Evolutionary conservation across 1,139 yeast species (phyloP).

Genomic region (Groenewaldozyma sp.): DNA sequence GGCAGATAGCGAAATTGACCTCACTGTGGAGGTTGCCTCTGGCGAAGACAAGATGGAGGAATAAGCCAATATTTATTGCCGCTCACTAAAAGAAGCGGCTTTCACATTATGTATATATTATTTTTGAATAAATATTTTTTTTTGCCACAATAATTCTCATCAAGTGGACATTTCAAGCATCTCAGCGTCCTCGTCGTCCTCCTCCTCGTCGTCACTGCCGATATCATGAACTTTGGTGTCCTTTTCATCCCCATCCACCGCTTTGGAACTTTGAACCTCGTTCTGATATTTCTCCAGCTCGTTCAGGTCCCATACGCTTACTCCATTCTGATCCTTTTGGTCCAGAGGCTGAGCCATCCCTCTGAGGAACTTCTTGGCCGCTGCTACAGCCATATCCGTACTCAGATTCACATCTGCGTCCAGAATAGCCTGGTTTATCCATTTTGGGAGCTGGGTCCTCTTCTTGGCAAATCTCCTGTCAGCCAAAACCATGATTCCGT

Average conservation of each 20-base stretch:
- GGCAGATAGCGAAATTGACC: slow-evolving; percentile 70
- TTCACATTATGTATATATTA: no score
- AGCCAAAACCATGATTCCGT: slow-evolving; percentile 96
- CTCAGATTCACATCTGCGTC: slow-evolving; percentile 90
- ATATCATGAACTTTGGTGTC: not conserved
- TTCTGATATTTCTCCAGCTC: slow-evolving; percentile 37
- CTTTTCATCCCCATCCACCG: not conserved
- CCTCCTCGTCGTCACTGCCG: not conserved
- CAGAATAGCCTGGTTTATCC: slow-evolving; percentile 89
- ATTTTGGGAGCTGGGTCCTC: slow-evolving; percentile 81
- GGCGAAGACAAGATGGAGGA: slow-evolving; percentile 24
- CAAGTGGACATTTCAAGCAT: not conserved
- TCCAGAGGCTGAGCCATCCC: slow-evolving; percentile 92
- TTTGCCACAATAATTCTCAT: no score
- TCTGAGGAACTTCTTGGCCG: slow-evolving; percentile 83
- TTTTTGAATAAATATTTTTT: no score
- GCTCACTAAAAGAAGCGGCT: not conserved
- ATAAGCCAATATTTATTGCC: not conserved
- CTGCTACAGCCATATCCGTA: slow-evolving; percentile 95
- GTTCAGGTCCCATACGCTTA: slow-evolving; percentile 81
- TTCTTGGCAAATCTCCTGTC: slow-evolving; percentile 87
- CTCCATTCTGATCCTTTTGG: slow-evolving; percentile 87
- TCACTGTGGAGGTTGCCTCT: slow-evolving; percentile 40
- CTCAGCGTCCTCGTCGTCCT: not conserved
- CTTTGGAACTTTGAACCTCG: not conserved